phyloP scores from a whole-genome alignment of 164 flowering plant species.

The Nymphaea colorata region DNA sequence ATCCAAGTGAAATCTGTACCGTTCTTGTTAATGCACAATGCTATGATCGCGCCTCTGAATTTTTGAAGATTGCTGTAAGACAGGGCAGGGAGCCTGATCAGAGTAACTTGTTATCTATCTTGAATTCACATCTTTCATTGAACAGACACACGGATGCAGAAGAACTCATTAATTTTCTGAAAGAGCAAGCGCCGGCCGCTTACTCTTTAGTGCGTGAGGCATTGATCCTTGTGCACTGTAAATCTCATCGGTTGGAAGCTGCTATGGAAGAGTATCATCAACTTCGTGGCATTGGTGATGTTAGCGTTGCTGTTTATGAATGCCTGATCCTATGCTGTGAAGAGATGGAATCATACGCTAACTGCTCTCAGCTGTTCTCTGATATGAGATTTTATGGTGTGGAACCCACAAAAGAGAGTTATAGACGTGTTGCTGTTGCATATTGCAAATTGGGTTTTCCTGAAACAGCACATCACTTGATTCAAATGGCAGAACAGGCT shows the following conservation, averaged over 20 bases:
- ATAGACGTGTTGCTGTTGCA: constrained; percentile 21
- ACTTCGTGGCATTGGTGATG: constrained; percentile 15
- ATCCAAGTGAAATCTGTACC: constrained; percentile 39
- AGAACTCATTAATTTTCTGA: constrained; percentile 43
- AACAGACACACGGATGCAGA: constrained; percentile 50
- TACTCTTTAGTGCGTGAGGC: constrained; percentile 6
- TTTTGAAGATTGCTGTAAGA: constrained; percentile 41
- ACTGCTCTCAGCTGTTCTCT: constrained; percentile 72
- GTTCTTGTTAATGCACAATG: constrained; percentile 65
- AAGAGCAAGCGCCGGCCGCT: constrained; percentile 28
- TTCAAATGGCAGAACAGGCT: constrained; percentile 14
- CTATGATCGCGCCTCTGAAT: constrained; percentile 48
- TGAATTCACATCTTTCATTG: constrained; percentile 54
- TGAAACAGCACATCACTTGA: constrained; percentile 62
- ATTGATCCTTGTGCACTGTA: constrained; percentile 7
- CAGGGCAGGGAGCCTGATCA: constrained; percentile 42
- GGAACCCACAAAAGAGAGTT: constrained; percentile 15
- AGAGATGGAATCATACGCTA: constrained; percentile 36
- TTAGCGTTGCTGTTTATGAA: constrained; percentile 49
- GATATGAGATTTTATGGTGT: constrained; percentile 70
- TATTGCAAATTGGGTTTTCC: constrained; percentile 77
- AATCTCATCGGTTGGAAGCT: constrained; percentile 7
- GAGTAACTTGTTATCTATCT: constrained; percentile 40
- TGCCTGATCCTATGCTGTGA: constrained; percentile 52
- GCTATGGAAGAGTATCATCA: constrained; percentile 37